A percentile compares a stretch with the other conserved stretches of the same genome.
These are phyloP conservation scores for Roridomyces roridus DNA, from an alignment of 768 basidiomycete genomes.

Conservation along the genomic window DNA sequence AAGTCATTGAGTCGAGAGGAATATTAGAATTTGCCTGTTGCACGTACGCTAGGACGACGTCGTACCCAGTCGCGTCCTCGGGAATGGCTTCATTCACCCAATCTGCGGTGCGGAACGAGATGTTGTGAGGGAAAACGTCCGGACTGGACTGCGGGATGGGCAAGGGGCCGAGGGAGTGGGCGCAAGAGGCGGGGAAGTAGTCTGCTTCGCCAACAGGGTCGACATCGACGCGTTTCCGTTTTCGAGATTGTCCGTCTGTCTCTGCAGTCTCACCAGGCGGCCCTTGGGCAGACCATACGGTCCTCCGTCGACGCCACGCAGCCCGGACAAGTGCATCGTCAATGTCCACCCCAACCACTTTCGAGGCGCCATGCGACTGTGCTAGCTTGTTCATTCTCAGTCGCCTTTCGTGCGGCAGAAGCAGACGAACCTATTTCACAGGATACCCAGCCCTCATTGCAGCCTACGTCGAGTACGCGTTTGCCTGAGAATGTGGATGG, in stretches of 20 bases:
- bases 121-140: conserved; percentile 75
- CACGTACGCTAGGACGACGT: conserved; percentile 81
- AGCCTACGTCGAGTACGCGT: conserved; percentile 82
- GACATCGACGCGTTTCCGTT: conserved; percentile 30
- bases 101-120: conserved; percentile 73
- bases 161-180: conserved; percentile 76
- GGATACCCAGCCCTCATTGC: conserved; percentile 87
- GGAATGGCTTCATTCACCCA: conserved; percentile 67
- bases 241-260: conserved; percentile 19
- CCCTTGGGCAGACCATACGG: conserved; percentile 73
- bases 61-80: conserved; percentile 69
- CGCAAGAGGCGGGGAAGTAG: conserved; percentile 82
- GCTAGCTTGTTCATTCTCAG: conserved; percentile 46
- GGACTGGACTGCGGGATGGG: conserved; percentile 60
- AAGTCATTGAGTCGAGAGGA: not conserved
- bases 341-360: conserved; percentile 85
- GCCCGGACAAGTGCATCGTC: conserved; percentile 75
- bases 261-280: conserved; percentile 33
- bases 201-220: conserved; percentile 28
- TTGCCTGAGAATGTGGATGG: conserved; percentile 55
- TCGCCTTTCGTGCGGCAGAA: not conserved
- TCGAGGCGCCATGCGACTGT: conserved; percentile 64
- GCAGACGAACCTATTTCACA: conserved; percentile 74
- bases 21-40: not conserved
- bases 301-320: conserved; percentile 76